Evolutionary conservation across 495 filamentous ascomycete genomes (phyloP).

Genomic region (Penicillium goetzii): DNA sequence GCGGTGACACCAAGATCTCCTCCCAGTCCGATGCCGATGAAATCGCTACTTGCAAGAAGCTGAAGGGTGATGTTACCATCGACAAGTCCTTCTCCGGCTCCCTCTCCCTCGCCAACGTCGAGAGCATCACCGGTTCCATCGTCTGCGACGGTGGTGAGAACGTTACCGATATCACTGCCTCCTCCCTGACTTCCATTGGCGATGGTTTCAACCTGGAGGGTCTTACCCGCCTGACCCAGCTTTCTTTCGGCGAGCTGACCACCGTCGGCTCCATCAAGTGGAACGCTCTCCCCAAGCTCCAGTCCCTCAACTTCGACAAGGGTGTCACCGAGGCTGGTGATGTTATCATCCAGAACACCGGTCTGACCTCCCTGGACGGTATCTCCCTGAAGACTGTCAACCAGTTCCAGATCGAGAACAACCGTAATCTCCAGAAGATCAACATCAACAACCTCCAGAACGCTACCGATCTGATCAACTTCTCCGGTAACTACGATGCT

Average conservation of each 20-base stretch:
- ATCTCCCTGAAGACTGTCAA: constrained; percentile 70
- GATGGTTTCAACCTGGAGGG: constrained; percentile 68
- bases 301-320: constrained; percentile 63
- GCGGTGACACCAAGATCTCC: constrained; percentile 60
- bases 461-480: constrained; percentile 62
- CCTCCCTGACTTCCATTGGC: constrained; percentile 53
- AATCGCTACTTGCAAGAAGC: constrained; percentile 65
- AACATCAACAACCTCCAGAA: constrained; percentile 70
- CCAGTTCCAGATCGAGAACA: constrained; percentile 79
- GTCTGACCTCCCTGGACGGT: constrained; percentile 71
- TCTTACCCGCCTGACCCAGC: constrained; percentile 64
- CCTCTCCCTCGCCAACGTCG: constrained; percentile 52
- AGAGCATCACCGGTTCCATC: constrained; percentile 71
- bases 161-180: constrained; percentile 59
- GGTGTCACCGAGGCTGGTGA: constrained; percentile 65
- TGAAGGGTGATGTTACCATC: constrained; percentile 73
- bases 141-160: constrained; percentile 58
- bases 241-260: constrained; percentile 65
- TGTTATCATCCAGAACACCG: constrained; percentile 81
- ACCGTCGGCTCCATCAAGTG: constrained; percentile 68
- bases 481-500: constrained; percentile 58
- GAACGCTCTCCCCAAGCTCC: constrained; percentile 72
- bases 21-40: constrained; percentile 72
- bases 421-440: constrained; percentile 68
- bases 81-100: constrained; percentile 51